Base-by-base conservation (phyloP, 2,329 filamentous ascomycete genomes). In the Hortaea werneckii region DNA sequence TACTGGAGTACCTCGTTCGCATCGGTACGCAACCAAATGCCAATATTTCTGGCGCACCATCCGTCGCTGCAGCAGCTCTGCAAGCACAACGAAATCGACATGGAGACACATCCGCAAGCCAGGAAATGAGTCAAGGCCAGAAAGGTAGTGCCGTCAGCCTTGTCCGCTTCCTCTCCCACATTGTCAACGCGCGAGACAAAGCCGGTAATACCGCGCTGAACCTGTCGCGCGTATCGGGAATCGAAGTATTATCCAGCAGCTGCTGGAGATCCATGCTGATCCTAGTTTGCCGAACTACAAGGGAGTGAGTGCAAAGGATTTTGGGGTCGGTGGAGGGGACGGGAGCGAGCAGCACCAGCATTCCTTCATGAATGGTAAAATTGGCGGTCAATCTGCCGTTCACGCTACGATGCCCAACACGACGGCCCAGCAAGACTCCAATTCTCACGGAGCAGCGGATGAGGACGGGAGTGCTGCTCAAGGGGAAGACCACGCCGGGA, bases 191-290 rank as follows among this genome's bases (percentile, higher is more conserved):
- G 0, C 85, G 90, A 58, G 92, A 98, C 65, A 88, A 89, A 58
- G 85, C 85, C 30, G 92, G 92, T 0, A 94, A 98, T 60, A 98
- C 92, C 0, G 92, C 92, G 0, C 73, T 98, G 13, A 95, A 95
- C 56, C 83, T 96, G 92, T 90, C 1, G 89, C 92, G 1, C 78
- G 92, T 50, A 94, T 95, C 54, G 87, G 88, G 20, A 96, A 95
- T 62, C 77, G 85, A 45, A 94, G 87, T 58, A 95, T 98, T 57
- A 94, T 96, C 47, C 90, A 88, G n/a, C 92, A 98, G 62, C 73
- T 98, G 29, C 74, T 96, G 8, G 92, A 98, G 66, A 89, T 98
- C 38, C 88, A 90, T 46, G 92, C 92, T 1, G 88, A 96, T 64
- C 84, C 88, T n/a, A 80, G 83, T 44, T 89, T 96, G 58, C 78